phyloP scores from a whole-genome alignment of 192 early-diverging fungal species.

The Coemansia sp. region DNA sequence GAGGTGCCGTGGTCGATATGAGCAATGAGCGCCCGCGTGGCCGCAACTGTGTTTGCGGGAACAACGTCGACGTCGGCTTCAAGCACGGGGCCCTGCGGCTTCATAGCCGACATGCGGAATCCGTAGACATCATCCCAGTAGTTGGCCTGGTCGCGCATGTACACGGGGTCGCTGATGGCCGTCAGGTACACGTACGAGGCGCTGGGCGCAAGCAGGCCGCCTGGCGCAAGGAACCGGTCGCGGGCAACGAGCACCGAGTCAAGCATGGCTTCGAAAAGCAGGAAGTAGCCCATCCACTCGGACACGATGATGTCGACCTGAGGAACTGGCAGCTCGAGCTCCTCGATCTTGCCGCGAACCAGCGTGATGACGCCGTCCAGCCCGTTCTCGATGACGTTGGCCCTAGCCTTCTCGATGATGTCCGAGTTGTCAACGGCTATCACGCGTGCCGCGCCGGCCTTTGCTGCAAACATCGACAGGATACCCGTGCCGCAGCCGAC shows the following conservation, averaged over 20 bases:
- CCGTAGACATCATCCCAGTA: slow-evolving; percentile 96
- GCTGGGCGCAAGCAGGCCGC: slow-evolving; percentile 87
- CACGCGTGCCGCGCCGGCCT: slow-evolving; percentile 93
- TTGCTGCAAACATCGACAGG: slow-evolving; percentile 92
- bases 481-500: slow-evolving; percentile 95
- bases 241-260: slow-evolving; percentile 52
- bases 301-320: slow-evolving; percentile 93
- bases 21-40: slow-evolving; percentile 64
- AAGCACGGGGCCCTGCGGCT: slow-evolving; percentile 55
- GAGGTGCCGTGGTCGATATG: slow-evolving; percentile 71
- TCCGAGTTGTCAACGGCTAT: slow-evolving; percentile 72
- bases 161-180: slow-evolving; percentile 77
- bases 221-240: slow-evolving; percentile 92
- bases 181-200: slow-evolving; percentile 88
- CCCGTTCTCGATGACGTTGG: slow-evolving; percentile 71
- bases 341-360: slow-evolving; percentile 84
- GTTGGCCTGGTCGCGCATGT: slow-evolving; percentile 70
- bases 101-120: slow-evolving; percentile 89
- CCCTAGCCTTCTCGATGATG: slow-evolving; percentile 58
- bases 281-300: slow-evolving; percentile 94
- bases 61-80: slow-evolving; percentile 85
- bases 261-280: slow-evolving; percentile 97
- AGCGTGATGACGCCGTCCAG: slow-evolving; percentile 83
- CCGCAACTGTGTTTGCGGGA: slow-evolving; percentile 62
- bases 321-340: slow-evolving; percentile 60